Conservation (phyloP, 345 rosid genomes). For the Populus deltoides region DNA sequence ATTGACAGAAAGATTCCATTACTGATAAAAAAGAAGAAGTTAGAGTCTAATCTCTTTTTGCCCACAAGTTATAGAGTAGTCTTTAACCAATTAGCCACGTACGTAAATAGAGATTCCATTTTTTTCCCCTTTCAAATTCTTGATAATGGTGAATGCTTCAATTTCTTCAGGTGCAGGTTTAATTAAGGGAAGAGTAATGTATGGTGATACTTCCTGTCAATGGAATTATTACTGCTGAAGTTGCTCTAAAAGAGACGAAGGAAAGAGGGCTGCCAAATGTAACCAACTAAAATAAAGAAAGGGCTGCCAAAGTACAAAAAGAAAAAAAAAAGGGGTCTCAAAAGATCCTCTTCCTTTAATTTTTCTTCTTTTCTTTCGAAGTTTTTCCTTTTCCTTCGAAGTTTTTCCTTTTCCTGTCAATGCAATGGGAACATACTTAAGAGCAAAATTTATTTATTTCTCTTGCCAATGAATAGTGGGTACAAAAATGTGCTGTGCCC, state of each 20-base stretch:
- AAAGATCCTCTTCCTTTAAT: slow-evolving; percentile 17
- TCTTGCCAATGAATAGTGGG: slow-evolving; percentile 27
- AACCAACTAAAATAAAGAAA: neutral
- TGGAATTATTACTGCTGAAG: slow-evolving; percentile 13
- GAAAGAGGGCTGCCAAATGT: neutral
- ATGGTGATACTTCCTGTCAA: slow-evolving; percentile 12
- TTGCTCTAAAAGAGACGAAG: slow-evolving; percentile 16
- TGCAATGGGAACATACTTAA: slow-evolving; percentile 29
- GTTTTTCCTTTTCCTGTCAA: slow-evolving; percentile 24
- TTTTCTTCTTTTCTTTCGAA: slow-evolving; percentile 4
- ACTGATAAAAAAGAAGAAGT: too few species aligned
- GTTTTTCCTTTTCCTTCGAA: slow-evolving; percentile 16
- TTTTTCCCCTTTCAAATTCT: too few species aligned
- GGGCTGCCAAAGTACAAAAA: neutral
- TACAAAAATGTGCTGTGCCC: slow-evolving; percentile 9
- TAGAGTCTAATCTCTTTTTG: too few species aligned
- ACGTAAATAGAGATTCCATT: neutral
- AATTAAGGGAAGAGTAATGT: slow-evolving; percentile 23
- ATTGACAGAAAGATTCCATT: too few species aligned
- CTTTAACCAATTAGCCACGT: neutral
- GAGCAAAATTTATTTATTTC: slow-evolving; percentile 9
- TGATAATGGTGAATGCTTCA: slow-evolving; percentile 5
- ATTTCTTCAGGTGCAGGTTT: slow-evolving; percentile 44
- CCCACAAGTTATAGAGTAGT: too few species aligned
- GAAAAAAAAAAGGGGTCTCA: slow-evolving; percentile 21